A percentile compares a stretch with the other conserved stretches of the same genome.
phyloP scores from a whole-genome alignment of 2,329 filamentous ascomycete species.

The Claviceps capensis region DNA sequence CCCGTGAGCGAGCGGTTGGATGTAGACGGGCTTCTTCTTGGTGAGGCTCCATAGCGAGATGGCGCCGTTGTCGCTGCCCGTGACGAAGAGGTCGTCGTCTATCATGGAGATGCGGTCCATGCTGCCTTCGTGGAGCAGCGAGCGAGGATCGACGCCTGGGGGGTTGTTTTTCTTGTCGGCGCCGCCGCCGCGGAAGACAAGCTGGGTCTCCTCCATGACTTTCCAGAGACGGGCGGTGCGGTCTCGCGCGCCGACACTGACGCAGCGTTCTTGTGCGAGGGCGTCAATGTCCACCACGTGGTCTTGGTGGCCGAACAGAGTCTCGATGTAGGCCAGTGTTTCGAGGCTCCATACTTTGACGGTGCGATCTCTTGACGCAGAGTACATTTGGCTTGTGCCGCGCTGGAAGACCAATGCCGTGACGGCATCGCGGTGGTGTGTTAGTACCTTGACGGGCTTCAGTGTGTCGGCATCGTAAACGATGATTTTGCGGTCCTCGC shows the following conservation, averaged over 20 bases:
- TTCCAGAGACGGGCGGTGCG: constrained; percentile 91
- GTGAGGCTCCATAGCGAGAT: constrained; percentile 77
- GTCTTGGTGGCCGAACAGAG: constrained; percentile 91
- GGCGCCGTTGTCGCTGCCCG: constrained; percentile 81
- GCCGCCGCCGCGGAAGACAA: constrained; percentile 83
- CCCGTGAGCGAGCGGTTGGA: constrained; percentile 70
- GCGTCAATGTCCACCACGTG: constrained; percentile 74
- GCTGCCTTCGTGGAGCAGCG: constrained; percentile 59
- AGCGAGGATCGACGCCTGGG: constrained; percentile 31
- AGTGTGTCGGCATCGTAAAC: constrained; percentile 77
- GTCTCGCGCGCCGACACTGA: constrained; percentile 83
- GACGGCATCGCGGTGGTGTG: constrained; percentile 82
- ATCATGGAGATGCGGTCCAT: constrained; percentile 88
- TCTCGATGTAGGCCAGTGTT: constrained; percentile 88
- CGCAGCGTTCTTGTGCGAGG: constrained; percentile 72
- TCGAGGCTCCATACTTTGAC: constrained; percentile 93
- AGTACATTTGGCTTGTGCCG: constrained; percentile 85
- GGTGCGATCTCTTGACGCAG: constrained; percentile 77
- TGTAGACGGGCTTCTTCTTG: constrained; percentile 89
- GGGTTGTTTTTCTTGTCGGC: constrained; percentile 40
- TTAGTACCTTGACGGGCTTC: constrained; percentile 68
- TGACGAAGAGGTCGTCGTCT: constrained; percentile 79
- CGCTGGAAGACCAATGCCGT: constrained; percentile 75
- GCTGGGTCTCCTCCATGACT: constrained; percentile 85
- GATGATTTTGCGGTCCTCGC: constrained; percentile 69